Base-by-base conservation (phyloP, 2,329 filamentous ascomycete species). In the Calonectria henricotiae region DNA sequence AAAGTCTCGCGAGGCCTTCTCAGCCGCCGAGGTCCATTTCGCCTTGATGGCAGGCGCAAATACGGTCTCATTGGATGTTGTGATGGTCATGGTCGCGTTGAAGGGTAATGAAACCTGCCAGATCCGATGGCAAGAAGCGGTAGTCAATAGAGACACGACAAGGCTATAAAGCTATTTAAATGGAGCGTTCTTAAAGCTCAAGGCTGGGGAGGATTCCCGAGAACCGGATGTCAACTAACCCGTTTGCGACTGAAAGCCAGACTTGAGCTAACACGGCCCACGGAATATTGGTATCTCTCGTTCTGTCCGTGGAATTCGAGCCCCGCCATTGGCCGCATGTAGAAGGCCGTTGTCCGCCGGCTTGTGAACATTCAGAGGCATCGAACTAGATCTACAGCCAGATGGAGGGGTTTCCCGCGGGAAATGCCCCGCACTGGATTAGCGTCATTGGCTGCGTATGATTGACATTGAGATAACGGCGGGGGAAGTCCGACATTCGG, bases 1-100 rank as follows among this genome's bases (percentile, higher is more conserved):
- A 44, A 78, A 79, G 66, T 79, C 77, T 61, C 74, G 2, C 23
- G 76, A 72, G 20, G 77, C 66, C 61, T 76, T 72, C 27, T 77
- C 68, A 5, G 66, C 39, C 4, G 60, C 60, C 13, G 49, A 39
- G 11, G 17, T 32, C 66, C 66, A 64, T 46, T 68, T 55, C 9
- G 49, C 60, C 66, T 68, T 68, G 60, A 68, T 58, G 65, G 39
- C 25, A 11, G 65, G 39, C 23, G 60, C 61, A 17, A 68, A 63
- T 20, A 51, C n/a, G 25, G 49, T 68, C n/a, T 64, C 60, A n/a
- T 62, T 64, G 41, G 15, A 58, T 13, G 23, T 32, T 37, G 49
- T 32, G 41, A 46, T 39, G 27, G 66, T 63, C 66, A 68, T 68
- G 46, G 6, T 30, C 5, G 20, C 17, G 20, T 39, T 11, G 51